These are phyloP conservation scores for Coemansia sp. DNA, from an alignment of 192 early-diverging fungal species.

Conservation along the genomic window DNA sequence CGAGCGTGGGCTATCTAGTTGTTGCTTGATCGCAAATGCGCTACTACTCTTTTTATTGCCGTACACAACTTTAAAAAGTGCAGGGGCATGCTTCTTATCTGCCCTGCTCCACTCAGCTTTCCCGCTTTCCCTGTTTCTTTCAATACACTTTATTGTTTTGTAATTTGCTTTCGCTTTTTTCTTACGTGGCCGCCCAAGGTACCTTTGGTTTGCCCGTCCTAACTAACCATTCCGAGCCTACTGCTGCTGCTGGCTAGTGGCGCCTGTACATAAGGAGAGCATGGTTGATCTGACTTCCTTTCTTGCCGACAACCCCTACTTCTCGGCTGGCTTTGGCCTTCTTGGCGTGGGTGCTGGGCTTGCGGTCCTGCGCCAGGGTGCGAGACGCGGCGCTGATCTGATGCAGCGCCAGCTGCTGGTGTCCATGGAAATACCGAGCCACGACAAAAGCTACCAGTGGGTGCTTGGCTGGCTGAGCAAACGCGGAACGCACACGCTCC, in stretches of 20 bases:
- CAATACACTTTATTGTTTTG: no score
- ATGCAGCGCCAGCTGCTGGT: slow-evolving; percentile 80
- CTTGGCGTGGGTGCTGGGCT: slow-evolving; percentile 85
- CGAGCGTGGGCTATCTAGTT: no score
- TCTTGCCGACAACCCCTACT: slow-evolving; percentile 82
- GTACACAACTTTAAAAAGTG: no score
- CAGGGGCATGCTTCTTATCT: no score
- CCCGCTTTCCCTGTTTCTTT: no score
- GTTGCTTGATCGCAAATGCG: no score
- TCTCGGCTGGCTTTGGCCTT: slow-evolving; percentile 92
- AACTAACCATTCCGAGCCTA: background rate
- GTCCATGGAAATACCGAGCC: slow-evolving; percentile 91
- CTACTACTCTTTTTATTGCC: no score
- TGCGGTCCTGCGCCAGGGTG: slow-evolving; percentile 74
- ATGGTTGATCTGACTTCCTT: slow-evolving; percentile 61
- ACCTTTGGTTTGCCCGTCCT: no score
- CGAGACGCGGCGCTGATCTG: slow-evolving; percentile 68
- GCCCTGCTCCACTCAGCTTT: no score
- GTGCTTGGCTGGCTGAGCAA: slow-evolving; percentile 88
- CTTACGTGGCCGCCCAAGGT: no score
- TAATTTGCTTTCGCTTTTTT: no score
- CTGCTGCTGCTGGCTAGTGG: background rate
- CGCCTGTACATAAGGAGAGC: background rate
- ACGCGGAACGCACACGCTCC: slow-evolving; percentile 34
- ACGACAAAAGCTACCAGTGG: slow-evolving; percentile 94